A percentile compares a stretch with the other conserved stretches of the same genome.
Evolutionary conservation across 257 asterid species (phyloP).

Genomic region (Lithospermum erythrorhizon): DNA sequence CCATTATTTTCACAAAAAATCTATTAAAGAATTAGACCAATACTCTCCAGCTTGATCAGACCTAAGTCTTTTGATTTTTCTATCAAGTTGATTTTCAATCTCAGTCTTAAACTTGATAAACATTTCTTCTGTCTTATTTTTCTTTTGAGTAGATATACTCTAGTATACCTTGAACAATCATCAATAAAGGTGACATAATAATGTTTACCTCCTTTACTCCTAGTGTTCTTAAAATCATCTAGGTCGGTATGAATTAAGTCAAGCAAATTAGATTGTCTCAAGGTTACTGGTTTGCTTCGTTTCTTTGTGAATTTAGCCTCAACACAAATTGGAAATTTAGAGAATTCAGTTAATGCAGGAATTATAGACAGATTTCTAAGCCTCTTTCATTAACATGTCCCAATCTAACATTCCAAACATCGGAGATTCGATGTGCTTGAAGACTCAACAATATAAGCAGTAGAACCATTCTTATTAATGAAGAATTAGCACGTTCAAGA

Average conservation of each 20-base stretch:
- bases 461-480: background rate
- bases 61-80: no score
- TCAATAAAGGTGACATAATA: no score
- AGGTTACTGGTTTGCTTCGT: no score
- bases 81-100: no score
- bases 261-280: no score
- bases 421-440: no score
- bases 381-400: background rate
- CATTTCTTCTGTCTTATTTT: background rate
- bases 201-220: no score
- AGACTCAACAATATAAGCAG: conserved; percentile 2
- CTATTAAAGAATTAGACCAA: background rate
- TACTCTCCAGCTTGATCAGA: background rate
- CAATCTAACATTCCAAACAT: conserved; percentile 3
- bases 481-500: background rate
- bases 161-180: background rate
- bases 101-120: background rate
- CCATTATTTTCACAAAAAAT: background rate
- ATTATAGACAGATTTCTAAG: background rate
- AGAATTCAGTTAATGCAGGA: no score
- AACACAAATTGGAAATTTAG: no score
- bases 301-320: no score
- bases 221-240: no score
- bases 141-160: background rate
- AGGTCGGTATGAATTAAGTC: no score